A percentile compares a stretch with the other conserved stretches of the same genome.
phyloP scores from a whole-genome alignment of 2,329 filamentous ascomycete genomes.

The Fusarium sp. region DNA sequence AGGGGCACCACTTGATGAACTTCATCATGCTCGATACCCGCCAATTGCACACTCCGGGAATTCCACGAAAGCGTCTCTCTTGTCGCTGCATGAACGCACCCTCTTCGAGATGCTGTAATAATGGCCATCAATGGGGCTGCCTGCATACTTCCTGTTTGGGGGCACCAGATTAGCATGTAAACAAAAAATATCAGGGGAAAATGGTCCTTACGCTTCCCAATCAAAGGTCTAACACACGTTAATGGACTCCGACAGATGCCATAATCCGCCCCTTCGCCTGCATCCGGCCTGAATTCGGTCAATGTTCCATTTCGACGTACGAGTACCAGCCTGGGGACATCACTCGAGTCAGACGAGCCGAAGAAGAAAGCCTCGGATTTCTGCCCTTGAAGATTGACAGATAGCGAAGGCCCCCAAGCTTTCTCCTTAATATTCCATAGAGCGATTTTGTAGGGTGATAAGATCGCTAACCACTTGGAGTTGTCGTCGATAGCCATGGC shows the following conservation, averaged over 20 bases:
- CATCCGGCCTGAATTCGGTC: slow-evolving; percentile 67
- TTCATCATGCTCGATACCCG: slow-evolving; percentile 62
- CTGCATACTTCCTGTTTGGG: slow-evolving; percentile 31
- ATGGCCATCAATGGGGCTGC: slow-evolving; percentile 39
- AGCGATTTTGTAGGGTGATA: slow-evolving; percentile 69
- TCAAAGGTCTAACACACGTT: slow-evolving; percentile 62
- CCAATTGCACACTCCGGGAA: slow-evolving; percentile 59
- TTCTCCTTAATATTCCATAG: slow-evolving; percentile 74
- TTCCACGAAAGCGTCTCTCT: slow-evolving; percentile 62
- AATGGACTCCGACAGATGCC: slow-evolving; percentile 67
- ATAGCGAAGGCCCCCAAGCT: slow-evolving; percentile 67
- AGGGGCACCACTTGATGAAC: slow-evolving; percentile 69
- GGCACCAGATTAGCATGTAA: not conserved
- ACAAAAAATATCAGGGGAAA: not conserved
- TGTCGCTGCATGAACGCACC: slow-evolving; percentile 64
- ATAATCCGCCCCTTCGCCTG: slow-evolving; percentile 57
- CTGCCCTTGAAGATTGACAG: slow-evolving; percentile 66
- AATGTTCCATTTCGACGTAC: slow-evolving; percentile 75
- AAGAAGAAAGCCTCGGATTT: slow-evolving; percentile 76
- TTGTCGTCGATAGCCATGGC: slow-evolving; percentile 74
- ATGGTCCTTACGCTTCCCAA: slow-evolving; percentile 59
- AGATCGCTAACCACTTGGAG: slow-evolving; percentile 75
- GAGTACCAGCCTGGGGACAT: slow-evolving; percentile 66
- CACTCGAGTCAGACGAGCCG: slow-evolving; percentile 55
- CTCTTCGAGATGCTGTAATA: slow-evolving; percentile 64